Evolutionary conservation across 108 stramenopile genomes (phyloP).

Genomic region (Licmophora abbreviata): DNA sequence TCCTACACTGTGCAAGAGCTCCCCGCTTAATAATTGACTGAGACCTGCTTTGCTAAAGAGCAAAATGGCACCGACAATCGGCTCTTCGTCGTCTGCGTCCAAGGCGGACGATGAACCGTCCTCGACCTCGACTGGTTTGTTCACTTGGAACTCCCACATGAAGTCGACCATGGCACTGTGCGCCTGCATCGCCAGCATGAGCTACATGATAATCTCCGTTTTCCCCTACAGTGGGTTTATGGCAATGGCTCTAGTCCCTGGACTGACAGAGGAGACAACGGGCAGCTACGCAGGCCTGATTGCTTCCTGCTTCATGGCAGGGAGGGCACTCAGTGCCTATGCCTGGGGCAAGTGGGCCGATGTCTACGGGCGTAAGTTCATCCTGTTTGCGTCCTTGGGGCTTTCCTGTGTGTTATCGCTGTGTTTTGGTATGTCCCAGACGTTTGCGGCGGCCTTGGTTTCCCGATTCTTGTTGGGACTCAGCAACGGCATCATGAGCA

Average conservation of each 20-base stretch:
- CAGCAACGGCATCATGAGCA: slow-evolving; percentile 49
- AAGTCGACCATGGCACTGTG: slow-evolving; percentile 6
- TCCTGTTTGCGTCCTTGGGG: slow-evolving; percentile 27
- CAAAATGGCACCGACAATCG: no score
- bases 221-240: slow-evolving; percentile 69
- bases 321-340: slow-evolving; percentile 38
- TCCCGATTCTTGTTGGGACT: slow-evolving; percentile 37
- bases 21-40: no score
- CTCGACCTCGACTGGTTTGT: no score
- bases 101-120: no score
- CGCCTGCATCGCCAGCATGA: slow-evolving; percentile 8
- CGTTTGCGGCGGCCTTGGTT: slow-evolving; percentile 33
- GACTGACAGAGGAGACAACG: slow-evolving; percentile 14
- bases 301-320: slow-evolving; percentile 61
- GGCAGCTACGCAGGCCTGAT: slow-evolving; percentile 61
- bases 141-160: no score
- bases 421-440: slow-evolving; percentile 49
- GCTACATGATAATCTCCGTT: slow-evolving; percentile 44
- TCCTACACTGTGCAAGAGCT: no score
- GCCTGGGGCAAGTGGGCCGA: slow-evolving; percentile 54
- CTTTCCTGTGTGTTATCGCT: slow-evolving; percentile 37
- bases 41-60: no score
- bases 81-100: no score
- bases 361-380: slow-evolving; percentile 51
- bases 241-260: slow-evolving; percentile 37